These are phyloP conservation scores for Psidium guajava DNA, from an alignment of 345 rosid genomes.

Conservation along the genomic window DNA sequence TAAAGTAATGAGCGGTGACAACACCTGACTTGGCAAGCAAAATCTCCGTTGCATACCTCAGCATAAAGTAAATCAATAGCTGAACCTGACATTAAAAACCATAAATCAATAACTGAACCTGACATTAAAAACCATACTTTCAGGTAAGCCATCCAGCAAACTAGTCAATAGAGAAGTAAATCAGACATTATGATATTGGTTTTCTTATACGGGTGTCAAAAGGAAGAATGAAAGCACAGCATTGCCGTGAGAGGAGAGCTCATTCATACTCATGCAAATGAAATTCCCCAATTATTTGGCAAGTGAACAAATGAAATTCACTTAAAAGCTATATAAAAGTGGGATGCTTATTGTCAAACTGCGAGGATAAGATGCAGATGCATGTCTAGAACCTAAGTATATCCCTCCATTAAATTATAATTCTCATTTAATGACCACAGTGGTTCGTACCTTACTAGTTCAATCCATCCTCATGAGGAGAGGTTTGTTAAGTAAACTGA, in stretches of 20 bases:
- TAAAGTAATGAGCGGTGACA: slow-evolving; percentile 70
- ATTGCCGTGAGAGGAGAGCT: neutral
- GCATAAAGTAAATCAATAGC: slow-evolving; percentile 71
- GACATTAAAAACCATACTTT: slow-evolving; percentile 7
- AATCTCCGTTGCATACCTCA: slow-evolving; percentile 87
- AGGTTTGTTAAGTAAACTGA: neutral
- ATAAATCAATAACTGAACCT: neutral
- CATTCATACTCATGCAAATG: neutral
- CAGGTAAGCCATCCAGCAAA: neutral
- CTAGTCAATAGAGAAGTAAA: neutral
- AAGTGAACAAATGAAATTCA: neutral
- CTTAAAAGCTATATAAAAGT: neutral
- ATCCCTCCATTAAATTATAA: neutral
- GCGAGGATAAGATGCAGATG: neutral
- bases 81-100: slow-evolving; percentile 4
- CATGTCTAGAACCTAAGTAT: neutral
- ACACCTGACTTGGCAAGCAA: slow-evolving; percentile 96
- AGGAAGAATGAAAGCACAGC: neutral
- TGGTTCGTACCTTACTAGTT: neutral
- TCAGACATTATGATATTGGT: neutral
- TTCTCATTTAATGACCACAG: neutral
- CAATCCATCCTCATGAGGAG: neutral
- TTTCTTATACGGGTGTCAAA: neutral
- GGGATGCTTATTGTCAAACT: neutral
- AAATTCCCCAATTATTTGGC: neutral